Conservation (phyloP, 179 eudicot species). For the Drosera spatulata region DNA sequence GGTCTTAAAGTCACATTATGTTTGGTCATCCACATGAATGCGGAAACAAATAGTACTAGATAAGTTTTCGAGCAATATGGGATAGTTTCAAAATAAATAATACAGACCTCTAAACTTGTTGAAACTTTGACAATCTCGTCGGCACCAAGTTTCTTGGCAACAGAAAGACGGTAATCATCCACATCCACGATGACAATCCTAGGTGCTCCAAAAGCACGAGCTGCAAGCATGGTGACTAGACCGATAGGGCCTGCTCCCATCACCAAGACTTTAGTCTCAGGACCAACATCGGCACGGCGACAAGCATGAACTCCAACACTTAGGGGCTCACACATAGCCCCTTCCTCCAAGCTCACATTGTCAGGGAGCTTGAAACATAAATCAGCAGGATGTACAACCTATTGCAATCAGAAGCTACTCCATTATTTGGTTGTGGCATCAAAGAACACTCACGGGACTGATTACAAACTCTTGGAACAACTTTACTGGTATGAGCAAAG, state of each 20-base stretch:
- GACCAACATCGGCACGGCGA: constrained; percentile 74
- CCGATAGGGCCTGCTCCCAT: constrained; percentile 99
- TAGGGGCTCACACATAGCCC: constrained; percentile 98
- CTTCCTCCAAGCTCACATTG: constrained; percentile 90
- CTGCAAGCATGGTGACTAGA: constrained; percentile 85
- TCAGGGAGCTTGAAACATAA: constrained; percentile 96
- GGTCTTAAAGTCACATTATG: neutral
- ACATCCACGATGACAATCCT: constrained; percentile 81
- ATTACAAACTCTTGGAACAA: too few relatives aligned
- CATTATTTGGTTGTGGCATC: too few relatives aligned
- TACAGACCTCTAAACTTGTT: constrained; percentile 40
- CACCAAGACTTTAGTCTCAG: constrained; percentile 62
- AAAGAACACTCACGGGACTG: too few relatives aligned
- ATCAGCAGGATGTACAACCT: constrained; percentile 96
- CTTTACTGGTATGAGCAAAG: too few relatives aligned
- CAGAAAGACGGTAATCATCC: constrained; percentile 69
- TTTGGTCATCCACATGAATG: neutral
- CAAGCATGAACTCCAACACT: constrained; percentile 95
- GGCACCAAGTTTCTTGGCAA: constrained; percentile 88
- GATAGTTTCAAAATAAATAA: neutral
- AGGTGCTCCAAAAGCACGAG: constrained; percentile 93
- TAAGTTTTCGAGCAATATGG: neutral
- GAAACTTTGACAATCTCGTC: constrained; percentile 73
- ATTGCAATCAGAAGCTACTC: constrained; percentile 5
- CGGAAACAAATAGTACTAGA: neutral